Base-by-base conservation (phyloP, 208 protist species). In the Trypanosoma congolense region DNA sequence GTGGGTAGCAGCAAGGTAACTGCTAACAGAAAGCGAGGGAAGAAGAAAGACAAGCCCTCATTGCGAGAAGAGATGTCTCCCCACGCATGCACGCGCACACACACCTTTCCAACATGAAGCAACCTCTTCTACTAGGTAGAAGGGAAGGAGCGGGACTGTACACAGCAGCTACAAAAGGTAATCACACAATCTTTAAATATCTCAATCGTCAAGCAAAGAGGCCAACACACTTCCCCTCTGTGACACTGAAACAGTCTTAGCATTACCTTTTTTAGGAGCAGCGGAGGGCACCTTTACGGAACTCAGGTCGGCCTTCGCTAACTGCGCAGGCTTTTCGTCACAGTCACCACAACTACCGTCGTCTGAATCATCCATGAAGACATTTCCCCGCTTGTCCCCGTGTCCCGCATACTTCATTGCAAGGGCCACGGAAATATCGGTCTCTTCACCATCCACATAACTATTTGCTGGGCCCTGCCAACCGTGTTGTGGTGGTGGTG, bases 161-260 rank as follows among this genome's bases (percentile, higher is more conserved):
- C 33, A 12, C 33, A 38, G 12, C 33, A 38, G 12, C 33, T 38
- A 4, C 28, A 42, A 45, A 25, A 45, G 25, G 31, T 38, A 3
- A 36, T 24, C 3, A 36, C n/a, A 24, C 30, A 54, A 41, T 25
- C 21, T 21, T n/a, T 45, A 6, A 30, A n/a, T 52, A 48, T n/a
- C 30, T 52, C 31, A 67, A 44, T 67, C 61, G 24, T 67, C 52
- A 24, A 67, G 28, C 46, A 67, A 52, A 2, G 61, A 67, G 18
- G 52, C 52, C 45, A 67, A 46, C 16, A 35, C 52, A 40, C 45
- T 55, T 40, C 61, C 44, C 26, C 60, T 47, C 14, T 26, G 36
- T 28, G 35, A 31, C 21, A 1, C 30, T 42, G 41, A 24, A 21
- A 22, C n/a, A 6, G 28, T 16, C 9, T 16, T 19, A n/a, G 42